Evolutionary conservation across 2,329 filamentous ascomycete genomes (phyloP).

Genomic region (Hysterium pulicare): DNA sequence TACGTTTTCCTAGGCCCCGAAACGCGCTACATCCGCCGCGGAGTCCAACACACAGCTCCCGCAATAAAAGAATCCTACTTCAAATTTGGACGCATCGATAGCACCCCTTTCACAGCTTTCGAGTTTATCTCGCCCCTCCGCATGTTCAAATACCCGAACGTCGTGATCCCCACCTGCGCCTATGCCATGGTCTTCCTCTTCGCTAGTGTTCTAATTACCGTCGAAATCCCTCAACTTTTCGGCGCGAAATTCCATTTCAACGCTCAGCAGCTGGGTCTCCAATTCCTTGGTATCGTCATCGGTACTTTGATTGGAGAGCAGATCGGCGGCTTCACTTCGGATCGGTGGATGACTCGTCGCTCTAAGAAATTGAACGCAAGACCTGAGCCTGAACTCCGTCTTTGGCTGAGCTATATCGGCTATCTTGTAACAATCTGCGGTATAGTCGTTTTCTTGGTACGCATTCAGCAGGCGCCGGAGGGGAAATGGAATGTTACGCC

Average conservation of each 20-base stretch:
- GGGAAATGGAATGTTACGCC: conserved; percentile 56
- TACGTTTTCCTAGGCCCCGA: conserved; percentile 52
- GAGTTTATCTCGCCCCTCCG: conserved; percentile 54
- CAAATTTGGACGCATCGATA: conserved; percentile 52
- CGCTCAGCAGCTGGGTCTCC: conserved; percentile 56
- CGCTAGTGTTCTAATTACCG: conserved; percentile 51
- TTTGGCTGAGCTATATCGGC: conserved; percentile 57
- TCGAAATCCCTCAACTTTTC: conserved; percentile 60
- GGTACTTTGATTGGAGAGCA: conserved; percentile 59
- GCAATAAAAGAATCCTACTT: conserved; percentile 46
- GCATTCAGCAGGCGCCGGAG: conserved; percentile 43
- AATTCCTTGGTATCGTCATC: conserved; percentile 56
- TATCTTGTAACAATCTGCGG: conserved; percentile 51
- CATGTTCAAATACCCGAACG: conserved; percentile 45
- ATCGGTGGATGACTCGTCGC: conserved; percentile 50
- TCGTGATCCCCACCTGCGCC: conserved; percentile 50
- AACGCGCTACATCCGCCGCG: conserved; percentile 51
- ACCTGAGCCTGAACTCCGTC: conserved; percentile 54
- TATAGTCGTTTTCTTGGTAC: conserved; percentile 54
- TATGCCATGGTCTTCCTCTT: conserved; percentile 60
- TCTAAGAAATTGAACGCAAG: conserved; percentile 32
- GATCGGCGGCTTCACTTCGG: conserved; percentile 52
- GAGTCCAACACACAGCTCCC: conserved; percentile 30
- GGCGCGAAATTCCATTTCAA: conserved; percentile 55
- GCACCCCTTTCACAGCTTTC: conserved; percentile 44